phyloP scores from a whole-genome alignment of 1,284 basidiomycete species.

The Leccinum colubrinum region DNA sequence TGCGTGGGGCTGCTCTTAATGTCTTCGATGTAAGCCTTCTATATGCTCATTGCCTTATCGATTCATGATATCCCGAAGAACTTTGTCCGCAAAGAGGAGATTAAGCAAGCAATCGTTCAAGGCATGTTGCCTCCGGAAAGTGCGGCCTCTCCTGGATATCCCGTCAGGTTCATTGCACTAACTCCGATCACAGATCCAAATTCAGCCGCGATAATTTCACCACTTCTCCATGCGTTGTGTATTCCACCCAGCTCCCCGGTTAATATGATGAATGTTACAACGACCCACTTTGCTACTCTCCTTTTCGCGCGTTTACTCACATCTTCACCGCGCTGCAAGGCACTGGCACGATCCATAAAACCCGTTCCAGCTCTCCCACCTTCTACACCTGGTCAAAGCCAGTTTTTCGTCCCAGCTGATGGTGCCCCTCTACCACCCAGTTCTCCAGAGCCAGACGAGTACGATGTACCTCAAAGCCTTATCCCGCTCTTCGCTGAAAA shows the following conservation, averaged over 20 bases:
- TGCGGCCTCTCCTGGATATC: conserved; percentile 9
- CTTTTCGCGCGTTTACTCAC: conserved; percentile 72
- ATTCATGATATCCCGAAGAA: conserved; percentile 44
- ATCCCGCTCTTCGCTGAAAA: conserved; percentile 75
- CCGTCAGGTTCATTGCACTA: conserved; percentile 3
- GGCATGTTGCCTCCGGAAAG: conserved; percentile 63
- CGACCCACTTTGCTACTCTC: conserved; percentile 66
- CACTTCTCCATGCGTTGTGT: conserved; percentile 63
- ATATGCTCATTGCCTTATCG: not conserved
- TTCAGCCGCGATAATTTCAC: conserved; percentile 49
- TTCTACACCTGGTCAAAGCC: conserved; percentile 35
- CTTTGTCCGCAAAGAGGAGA: conserved; percentile 69
- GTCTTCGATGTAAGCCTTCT: conserved; percentile 63
- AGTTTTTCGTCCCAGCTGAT: conserved; percentile 76
- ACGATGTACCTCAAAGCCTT: conserved; percentile 66
- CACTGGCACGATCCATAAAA: conserved; percentile 69
- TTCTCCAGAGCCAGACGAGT: conserved; percentile 44
- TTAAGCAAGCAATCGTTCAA: conserved; percentile 61
- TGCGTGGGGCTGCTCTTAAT: conserved; percentile 61
- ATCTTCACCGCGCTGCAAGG: conserved; percentile 70
- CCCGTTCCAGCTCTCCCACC: conserved; percentile 42
- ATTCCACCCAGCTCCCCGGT: conserved; percentile 53
- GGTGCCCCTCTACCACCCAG: conserved; percentile 39
- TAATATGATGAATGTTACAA: conserved; percentile 50
- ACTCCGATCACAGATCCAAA: conserved; percentile 24